phyloP scores from a whole-genome alignment of 495 filamentous ascomycete species.

The Aspergillus bridgeri region DNA sequence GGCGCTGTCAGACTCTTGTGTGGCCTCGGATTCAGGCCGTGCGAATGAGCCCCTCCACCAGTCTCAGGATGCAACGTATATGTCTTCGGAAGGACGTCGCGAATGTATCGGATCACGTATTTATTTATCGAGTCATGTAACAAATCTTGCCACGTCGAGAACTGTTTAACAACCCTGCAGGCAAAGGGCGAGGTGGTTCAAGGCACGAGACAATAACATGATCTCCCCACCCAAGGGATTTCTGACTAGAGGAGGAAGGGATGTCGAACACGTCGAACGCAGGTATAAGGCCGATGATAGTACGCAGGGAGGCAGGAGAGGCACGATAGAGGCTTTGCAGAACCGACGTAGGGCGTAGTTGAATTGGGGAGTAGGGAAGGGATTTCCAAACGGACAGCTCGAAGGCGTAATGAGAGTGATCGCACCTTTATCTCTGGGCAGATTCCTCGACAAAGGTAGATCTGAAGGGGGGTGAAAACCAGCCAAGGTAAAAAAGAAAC shows the following conservation, averaged over 20 bases:
- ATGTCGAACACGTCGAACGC: background rate
- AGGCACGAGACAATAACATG: constrained; percentile 4
- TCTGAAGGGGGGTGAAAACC: background rate
- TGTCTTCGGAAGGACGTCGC: background rate
- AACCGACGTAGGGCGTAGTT: background rate
- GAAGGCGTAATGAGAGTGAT: background rate
- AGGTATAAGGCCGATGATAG: background rate
- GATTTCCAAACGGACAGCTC: background rate
- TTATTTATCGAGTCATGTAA: background rate
- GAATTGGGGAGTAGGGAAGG: background rate
- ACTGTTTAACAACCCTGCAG: background rate
- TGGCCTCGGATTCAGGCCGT: background rate
- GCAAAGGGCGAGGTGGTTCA: background rate
- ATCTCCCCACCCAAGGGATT: constrained; percentile 3
- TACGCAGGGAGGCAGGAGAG: background rate
- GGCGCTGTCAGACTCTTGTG: background rate
- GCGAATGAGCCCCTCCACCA: background rate
- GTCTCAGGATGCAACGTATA: background rate
- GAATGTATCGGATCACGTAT: background rate
- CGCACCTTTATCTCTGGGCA: background rate
- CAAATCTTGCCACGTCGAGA: background rate
- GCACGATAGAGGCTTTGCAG: background rate
- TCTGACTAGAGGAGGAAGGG: background rate
- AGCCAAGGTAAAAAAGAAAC: background rate
- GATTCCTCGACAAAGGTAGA: background rate